Percentiles rank a stretch among this genome's conserved stretches.
phyloP scores from a whole-genome alignment of 331 rosid species.

The Stylosanthes scabra region DNA sequence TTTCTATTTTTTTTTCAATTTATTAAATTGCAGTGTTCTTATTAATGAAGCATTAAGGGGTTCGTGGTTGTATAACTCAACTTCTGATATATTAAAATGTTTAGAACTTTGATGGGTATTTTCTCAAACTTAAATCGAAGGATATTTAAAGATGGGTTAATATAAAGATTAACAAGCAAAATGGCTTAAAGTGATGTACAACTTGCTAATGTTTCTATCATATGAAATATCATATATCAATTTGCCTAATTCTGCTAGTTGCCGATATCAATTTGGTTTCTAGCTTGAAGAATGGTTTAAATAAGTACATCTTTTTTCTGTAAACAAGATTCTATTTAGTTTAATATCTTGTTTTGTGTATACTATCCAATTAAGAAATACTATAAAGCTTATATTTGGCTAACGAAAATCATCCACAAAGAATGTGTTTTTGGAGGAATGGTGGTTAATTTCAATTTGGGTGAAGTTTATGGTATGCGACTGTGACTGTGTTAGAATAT shows the following conservation, averaged over 20 bases:
- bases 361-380: slow-evolving; percentile 98
- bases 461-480: not conserved
- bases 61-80: too few relatives aligned
- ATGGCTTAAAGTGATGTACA: slow-evolving; percentile 71
- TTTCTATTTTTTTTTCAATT: too few relatives aligned
- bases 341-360: slow-evolving; percentile 95
- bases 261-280: too few relatives aligned
- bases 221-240: slow-evolving; percentile 60
- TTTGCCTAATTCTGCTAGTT: slow-evolving; percentile 56
- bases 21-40: too few relatives aligned
- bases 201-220: slow-evolving; percentile 64
- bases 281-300: slow-evolving; percentile 54
- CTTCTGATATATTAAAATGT: too few relatives aligned
- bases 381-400: too few relatives aligned
- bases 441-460: slow-evolving; percentile 5
- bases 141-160: slow-evolving; percentile 70
- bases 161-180: slow-evolving; percentile 73
- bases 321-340: slow-evolving; percentile 63
- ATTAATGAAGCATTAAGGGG: too few relatives aligned
- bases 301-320: slow-evolving; percentile 50
- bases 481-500: slow-evolving; percentile 30
- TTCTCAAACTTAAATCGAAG: too few relatives aligned
- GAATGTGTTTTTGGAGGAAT: slow-evolving; percentile 44
- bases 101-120: too few relatives aligned
- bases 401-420: slow-evolving; percentile 97